Base-by-base conservation (phyloP, 2,329 filamentous ascomycete genomes). In the Teratosphaeria zuluensis region DNA sequence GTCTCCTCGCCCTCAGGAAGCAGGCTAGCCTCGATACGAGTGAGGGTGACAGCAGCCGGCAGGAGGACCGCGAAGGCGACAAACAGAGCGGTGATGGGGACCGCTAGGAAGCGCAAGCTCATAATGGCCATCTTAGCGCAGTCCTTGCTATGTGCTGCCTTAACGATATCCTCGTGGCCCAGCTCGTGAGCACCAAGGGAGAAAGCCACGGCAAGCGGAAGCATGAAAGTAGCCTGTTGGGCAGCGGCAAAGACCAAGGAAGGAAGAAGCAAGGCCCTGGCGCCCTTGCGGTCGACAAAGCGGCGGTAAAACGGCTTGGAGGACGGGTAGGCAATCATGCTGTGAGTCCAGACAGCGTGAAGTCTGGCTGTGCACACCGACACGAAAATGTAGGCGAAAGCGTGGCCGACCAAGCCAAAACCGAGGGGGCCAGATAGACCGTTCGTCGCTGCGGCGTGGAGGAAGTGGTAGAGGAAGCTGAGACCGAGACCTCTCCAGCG, bases 1-100 rank as follows among this genome's bases (percentile, higher is more conserved):
- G 89, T 85, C 75, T 95, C 87, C 64, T 91, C 82, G 19, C 89
- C 85, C 60, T 90, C 86, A 0, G 90, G 84, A 2, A 97, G 84
- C 66, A 96, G 84, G 54, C 89, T 92, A 6, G 92, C 91, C 72
- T 95, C 90, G 38, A 96, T 85, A 62, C 92, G 90, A 64, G 88
- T 80, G 60, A 95, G 83, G 24, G 89, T 83, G 33, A 92, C 88
- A 60, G 83, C 81, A 46, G 89, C 83, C 19, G 92, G 92, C 58
- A 96, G 89, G 62, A 95, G 81, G 62, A 89, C 78, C 60, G 92
- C 74, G 58, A 90, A 74, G 51, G 87, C 74, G 58, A 82, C 77
- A 56, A 85, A 70, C 58, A 72, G 51, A 42, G 66, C 68, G 56
- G 76, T 72, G 58, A 70, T 62, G 59, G 75, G 58, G 38, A 75